phyloP scores from a whole-genome alignment of 139 green algal species.

The Volvox reticuliferus region DNA sequence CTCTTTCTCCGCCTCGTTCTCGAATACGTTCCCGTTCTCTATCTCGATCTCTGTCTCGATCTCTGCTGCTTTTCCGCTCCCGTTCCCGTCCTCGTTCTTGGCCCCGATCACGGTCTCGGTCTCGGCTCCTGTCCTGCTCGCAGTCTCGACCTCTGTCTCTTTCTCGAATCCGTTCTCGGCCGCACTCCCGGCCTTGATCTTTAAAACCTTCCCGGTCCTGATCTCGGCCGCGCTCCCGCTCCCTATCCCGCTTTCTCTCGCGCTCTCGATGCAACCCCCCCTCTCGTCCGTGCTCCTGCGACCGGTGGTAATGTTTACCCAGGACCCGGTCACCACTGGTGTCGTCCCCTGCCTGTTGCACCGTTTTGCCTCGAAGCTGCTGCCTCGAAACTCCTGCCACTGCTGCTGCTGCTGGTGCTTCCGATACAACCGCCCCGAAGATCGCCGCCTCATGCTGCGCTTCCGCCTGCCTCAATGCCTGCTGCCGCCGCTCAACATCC shows the following conservation, averaged over 20 bases:
- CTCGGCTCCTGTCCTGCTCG: neutral
- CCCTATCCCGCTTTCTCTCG: conserved; percentile 4
- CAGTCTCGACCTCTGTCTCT: neutral
- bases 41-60: neutral
- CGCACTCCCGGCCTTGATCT: neutral
- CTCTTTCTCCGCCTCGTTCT: neutral
- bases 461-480: neutral
- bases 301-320: too few relatives aligned
- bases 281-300: neutral
- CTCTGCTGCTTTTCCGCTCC: neutral
- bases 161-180: neutral
- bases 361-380: neutral
- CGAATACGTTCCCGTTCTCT: neutral
- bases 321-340: too few relatives aligned
- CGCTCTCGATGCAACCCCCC: neutral
- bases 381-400: neutral
- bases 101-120: neutral
- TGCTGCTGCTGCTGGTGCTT: neutral
- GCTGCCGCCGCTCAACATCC: neutral
- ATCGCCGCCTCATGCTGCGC: conserved; percentile 36
- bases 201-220: neutral
- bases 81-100: neutral
- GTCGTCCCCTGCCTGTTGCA: too few relatives aligned
- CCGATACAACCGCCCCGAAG: conserved; percentile 3
- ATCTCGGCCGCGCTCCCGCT: neutral